Conservation (phyloP, 495 filamentous ascomycete species). For the Neurospora tetraspora region DNA sequence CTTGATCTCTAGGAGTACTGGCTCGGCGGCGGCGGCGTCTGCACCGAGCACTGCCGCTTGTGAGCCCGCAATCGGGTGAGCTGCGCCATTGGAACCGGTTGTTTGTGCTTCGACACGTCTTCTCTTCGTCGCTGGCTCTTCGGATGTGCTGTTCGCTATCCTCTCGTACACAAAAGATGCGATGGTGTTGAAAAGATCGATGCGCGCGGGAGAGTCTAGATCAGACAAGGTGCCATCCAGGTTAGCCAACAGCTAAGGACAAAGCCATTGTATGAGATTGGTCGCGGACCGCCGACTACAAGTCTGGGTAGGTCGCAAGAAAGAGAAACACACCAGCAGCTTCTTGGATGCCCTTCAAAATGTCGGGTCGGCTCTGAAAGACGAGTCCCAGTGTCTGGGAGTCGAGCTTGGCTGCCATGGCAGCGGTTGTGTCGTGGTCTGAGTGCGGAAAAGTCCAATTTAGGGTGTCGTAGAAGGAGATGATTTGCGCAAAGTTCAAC, state of each 20-base stretch:
- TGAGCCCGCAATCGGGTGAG: background rate
- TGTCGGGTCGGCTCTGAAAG: conserved; percentile 36
- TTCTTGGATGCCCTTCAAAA: conserved; percentile 32
- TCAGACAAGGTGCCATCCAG: background rate
- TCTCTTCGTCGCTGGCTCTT: conserved; percentile 36
- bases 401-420: conserved; percentile 35
- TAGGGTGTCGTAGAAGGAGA: background rate
- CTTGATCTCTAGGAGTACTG: conserved; percentile 49
- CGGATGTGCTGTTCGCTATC: conserved; percentile 13
- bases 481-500: background rate
- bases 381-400: conserved; percentile 29
- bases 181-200: conserved; percentile 46
- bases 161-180: conserved; percentile 36
- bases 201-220: conserved; percentile 32
- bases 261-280: background rate
- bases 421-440: background rate
- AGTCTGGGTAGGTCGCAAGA: background rate
- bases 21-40: conserved; percentile 33
- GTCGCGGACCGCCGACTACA: background rate
- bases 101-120: conserved; percentile 33
- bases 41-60: conserved; percentile 1
- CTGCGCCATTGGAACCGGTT: conserved; percentile 9
- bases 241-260: conserved; percentile 1
- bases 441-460: background rate
- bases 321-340: conserved; percentile 30